phyloP scores from a whole-genome alignment of 306 rosid genomes.

The Casuarina glauca region DNA sequence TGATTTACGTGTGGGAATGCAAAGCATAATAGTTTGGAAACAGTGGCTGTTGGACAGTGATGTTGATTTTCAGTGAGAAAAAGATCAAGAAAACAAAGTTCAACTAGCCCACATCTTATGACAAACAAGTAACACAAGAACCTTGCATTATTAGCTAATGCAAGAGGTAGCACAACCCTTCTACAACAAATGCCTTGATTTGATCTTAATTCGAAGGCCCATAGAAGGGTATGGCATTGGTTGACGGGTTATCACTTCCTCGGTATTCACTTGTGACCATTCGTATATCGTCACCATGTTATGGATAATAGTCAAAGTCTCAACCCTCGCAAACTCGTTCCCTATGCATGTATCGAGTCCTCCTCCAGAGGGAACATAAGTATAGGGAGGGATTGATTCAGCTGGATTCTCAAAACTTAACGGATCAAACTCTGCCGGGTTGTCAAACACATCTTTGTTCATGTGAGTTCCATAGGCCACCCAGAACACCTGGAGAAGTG shows the following conservation, averaged over 20 bases:
- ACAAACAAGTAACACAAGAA: too few relatives aligned
- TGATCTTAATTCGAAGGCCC: constrained; percentile 55
- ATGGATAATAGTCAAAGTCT: constrained; percentile 45
- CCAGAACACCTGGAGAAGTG: constrained; percentile 40
- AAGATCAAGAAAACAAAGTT: too few relatives aligned
- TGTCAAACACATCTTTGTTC: constrained; percentile 41
- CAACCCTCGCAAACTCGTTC: constrained; percentile 54
- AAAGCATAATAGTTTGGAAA: too few relatives aligned
- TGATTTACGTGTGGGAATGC: too few relatives aligned
- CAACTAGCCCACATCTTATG: too few relatives aligned
- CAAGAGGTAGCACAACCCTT: too few relatives aligned
- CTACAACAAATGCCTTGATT: constrained; percentile 12
- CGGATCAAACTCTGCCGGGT: constrained; percentile 45
- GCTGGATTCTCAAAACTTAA: constrained; percentile 44
- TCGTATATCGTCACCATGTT: constrained; percentile 45
- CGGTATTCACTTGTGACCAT: constrained; percentile 43
- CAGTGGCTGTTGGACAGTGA: too few relatives aligned
- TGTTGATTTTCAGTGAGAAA: too few relatives aligned
- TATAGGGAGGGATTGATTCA: constrained; percentile 48
- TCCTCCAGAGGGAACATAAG: constrained; percentile 53
- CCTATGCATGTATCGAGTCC: constrained; percentile 48
- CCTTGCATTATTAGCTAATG: too few relatives aligned
- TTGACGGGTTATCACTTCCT: constrained; percentile 45
- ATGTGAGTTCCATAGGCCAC: constrained; percentile 44
- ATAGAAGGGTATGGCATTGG: constrained; percentile 52